Evolutionary conservation across 768 basidiomycete genomes (phyloP), one percentile per base, ranked within the genome.

Genomic region (Auriscalpium orientale): DNA sequence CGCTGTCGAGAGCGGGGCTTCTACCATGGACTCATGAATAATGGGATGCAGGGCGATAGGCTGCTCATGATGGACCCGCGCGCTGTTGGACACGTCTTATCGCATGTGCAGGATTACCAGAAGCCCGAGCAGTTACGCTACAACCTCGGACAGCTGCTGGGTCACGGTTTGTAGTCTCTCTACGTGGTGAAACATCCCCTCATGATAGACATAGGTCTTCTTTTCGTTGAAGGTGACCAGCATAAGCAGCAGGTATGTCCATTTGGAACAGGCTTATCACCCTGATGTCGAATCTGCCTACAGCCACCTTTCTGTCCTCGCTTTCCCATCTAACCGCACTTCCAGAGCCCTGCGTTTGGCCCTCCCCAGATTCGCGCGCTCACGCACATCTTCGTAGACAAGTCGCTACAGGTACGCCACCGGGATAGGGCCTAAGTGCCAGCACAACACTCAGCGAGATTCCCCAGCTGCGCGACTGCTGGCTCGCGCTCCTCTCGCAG

Each of bases 401-500:
- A 55, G 20, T 49, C 54, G 4, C 37, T 15, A 15, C 47, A 55
- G 47, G 54, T 55, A 43, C 40, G 18, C 40, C 13, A 13, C 40
- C 13, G 18, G 13, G 0, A 7, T 7, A 4, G 15, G 6, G 28
- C 28, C 4, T 28, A 28, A 12, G 52, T 16, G 35, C 18, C 40
- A 43, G 1, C 40, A 15, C 18, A 40, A 8, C 13, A 18, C 47
- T 8, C 44, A 46, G 8, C 11, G 1, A n/a, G n/a, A 43, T 44
- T 5, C 3, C 4, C 35, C 40, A 67, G 68, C 63, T 70, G 15
- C 68, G 69, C 20, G 67, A 69, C 16, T 56, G 67, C 15, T 69
- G 58, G 66, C 44, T 35, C 8, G 43, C 55, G 15, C 55, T 64
- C 16, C 40, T 56, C 3, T 40, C 58, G 8, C 46, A 60, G 10